Base-by-base conservation (phyloP, 768 basidiomycete genomes). In the Trametes coccinea region DNA sequence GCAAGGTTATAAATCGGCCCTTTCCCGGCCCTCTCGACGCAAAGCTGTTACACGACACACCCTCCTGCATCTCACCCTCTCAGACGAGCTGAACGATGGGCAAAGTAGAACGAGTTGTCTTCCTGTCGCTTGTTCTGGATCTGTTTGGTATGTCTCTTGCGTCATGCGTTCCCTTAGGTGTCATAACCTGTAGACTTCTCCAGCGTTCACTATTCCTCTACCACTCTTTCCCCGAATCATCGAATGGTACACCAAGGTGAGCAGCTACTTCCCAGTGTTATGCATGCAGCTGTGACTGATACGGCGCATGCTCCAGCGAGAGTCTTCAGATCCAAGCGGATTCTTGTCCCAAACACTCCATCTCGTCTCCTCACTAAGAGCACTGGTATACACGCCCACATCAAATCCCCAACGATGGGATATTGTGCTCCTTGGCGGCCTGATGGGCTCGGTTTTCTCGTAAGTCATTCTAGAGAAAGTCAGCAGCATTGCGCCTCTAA, bases 191-290 rank as follows among this genome's bases (percentile, higher is more conserved):
- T 53, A 55, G 63, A 31, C 49, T 22, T 13, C 17, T 39, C 77
- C 81, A 82, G 92, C 93, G 11, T 96, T 95, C 75, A 97, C 93
- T 27, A 91, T 96, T 48, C 95, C 94, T 9, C 81, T 98, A n/a
- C 96, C 96, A 22, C 84, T 98, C 33, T 98, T 98, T 74, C 96
- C 96, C n/a, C 86, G 95, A n/a, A 80, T 98, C 52, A 95, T 97
- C 45, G 89, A 95, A 76, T 94, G 90, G 90, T 95, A 94, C 71
- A 88, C 87, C 1, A 74, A 85, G 71, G 91, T 89, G 65, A 68
- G 84, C 44, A 16, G 14, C 4, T 3, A 22, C 3, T 29, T 34
- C 7, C 33, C 30, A n/a, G 1, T 7, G 13, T 37, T 73, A 44
- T 34, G 53, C 30, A 44, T 31, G 34, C 6, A 37, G 34, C 6